phyloP scores from a whole-genome alignment of 768 basidiomycete species.

The Phaeolepiota aurea region DNA sequence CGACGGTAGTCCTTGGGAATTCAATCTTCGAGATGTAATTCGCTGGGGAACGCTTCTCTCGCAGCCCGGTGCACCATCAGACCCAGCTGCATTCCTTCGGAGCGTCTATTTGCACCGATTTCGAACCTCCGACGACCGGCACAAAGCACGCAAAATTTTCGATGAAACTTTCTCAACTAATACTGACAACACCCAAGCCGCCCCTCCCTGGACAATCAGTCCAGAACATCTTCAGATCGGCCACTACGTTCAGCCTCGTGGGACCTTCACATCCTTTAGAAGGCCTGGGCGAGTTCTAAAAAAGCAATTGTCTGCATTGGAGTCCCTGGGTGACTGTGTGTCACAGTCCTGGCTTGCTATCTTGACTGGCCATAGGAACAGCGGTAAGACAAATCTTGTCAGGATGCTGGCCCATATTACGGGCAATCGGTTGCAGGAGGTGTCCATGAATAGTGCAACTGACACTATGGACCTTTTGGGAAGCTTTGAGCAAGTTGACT shows the following conservation, averaged over 20 bases:
- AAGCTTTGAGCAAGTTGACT: slow-evolving; percentile 88
- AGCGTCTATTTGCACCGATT: slow-evolving; percentile 84
- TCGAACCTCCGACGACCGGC: slow-evolving; percentile 62
- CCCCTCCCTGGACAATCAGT: slow-evolving; percentile 35
- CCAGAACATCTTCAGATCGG: slow-evolving; percentile 57
- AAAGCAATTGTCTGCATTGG: slow-evolving; percentile 54
- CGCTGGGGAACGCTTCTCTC: slow-evolving; percentile 70
- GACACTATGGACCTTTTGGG: slow-evolving; percentile 94
- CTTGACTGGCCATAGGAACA: slow-evolving; percentile 61
- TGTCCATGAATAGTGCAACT: slow-evolving; percentile 76
- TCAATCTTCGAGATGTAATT: slow-evolving; percentile 91
- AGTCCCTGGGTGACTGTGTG: slow-evolving; percentile 69
- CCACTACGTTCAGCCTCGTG: slow-evolving; percentile 35
- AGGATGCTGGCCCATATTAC: slow-evolving; percentile 60
- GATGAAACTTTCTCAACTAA: slow-evolving; percentile 36
- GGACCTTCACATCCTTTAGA: slow-evolving; percentile 21
- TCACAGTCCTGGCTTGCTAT: slow-evolving; percentile 85
- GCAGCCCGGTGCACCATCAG: slow-evolving; percentile 17
- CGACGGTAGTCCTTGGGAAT: slow-evolving; percentile 92
- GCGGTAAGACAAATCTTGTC: slow-evolving; percentile 77
- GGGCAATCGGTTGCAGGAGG: slow-evolving; percentile 63
- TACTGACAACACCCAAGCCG: slow-evolving; percentile 12
- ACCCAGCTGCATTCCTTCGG: slow-evolving; percentile 59
- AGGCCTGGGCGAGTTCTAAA: slow-evolving; percentile 50
- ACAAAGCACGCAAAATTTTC: slow-evolving; percentile 42